Base-by-base conservation (phyloP, 129 eudicot species). In the Tagetes patula region DNA sequence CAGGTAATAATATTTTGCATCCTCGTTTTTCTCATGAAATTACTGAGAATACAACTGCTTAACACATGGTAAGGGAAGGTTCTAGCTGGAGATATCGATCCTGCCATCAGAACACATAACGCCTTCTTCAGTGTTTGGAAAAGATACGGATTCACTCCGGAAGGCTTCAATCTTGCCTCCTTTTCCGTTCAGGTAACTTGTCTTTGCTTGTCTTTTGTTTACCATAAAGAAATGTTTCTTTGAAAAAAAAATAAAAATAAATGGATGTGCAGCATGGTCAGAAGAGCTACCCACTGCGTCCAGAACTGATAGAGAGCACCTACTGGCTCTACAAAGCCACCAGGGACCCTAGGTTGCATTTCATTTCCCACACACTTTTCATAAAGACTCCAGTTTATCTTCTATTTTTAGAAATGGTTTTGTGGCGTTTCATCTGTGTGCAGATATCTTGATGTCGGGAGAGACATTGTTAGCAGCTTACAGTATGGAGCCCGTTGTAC, bases 261-360 rank as follows among this genome's bases (percentile, higher is more conserved):
- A 54, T 50, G 54, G 42, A 69, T 68, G 13, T 71, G 30, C 88
- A 94, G 99, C 96, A 85, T 73, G 99, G 99, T 56, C 99, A 94
- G 73, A 94, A 85, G 75, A 94, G 99, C 86, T 94, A 94, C 75
- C 99, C 97, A 1, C 78, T 94, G 67, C 92, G 97, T 53, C 99
- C 99, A 53, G 99, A 94, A 81, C 79, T 94, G 47, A 91, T 87
- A 40, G 99, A 94, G 85, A 94, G 99, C 80, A 94, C 99, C 10
- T 94, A 94, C 75, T 94, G 97, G 97, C 91, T 94, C 71, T 94
- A 94, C 82, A 94, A 90, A 86, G 99, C 99, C 78, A 94, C 97
- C 47, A 81, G 99, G 64, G 89, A 94, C 76, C 85, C 97, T 65
- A 94, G 99, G 99, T 94, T 73, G 80, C 69, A 14, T 65, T 65